These are phyloP conservation scores for Haplosporangium sp. DNA, from an alignment of 371 early-diverging fungal species.

Conservation along the genomic window DNA sequence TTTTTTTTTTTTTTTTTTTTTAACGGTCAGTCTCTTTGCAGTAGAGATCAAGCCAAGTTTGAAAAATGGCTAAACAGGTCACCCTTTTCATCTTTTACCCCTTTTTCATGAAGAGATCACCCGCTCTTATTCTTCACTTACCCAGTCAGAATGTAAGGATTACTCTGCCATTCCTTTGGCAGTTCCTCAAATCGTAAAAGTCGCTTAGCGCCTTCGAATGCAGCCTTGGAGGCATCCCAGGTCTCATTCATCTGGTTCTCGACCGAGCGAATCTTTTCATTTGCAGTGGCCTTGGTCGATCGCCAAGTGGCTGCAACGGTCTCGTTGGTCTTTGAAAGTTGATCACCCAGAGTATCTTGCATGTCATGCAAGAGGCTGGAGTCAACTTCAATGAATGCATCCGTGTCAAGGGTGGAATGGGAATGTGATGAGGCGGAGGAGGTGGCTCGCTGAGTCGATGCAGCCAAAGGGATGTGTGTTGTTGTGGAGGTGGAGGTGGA, in stretches of 20 bases:
- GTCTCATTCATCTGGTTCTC: constrained; percentile 59
- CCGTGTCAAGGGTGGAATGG: constrained; percentile 14
- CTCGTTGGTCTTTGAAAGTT: constrained; percentile 49
- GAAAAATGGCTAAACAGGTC: not conserved
- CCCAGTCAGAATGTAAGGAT: constrained; percentile 66
- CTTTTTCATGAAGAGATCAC: not conserved
- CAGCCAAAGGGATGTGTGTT: constrained; percentile 8
- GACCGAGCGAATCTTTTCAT: constrained; percentile 45
- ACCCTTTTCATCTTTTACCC: not conserved
- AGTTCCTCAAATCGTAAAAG: constrained; percentile 70
- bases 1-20: too few relatives aligned
- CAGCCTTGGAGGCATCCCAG: constrained; percentile 70
- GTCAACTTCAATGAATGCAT: constrained; percentile 53
- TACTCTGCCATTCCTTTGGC: constrained; percentile 74
- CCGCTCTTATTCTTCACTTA: constrained; percentile 13
- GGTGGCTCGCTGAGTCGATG: not conserved
- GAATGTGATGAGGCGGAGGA: constrained; percentile 8
- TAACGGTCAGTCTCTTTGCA: too few relatives aligned
- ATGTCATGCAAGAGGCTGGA: constrained; percentile 49
- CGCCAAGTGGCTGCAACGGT: constrained; percentile 54
- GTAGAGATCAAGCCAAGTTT: not conserved
- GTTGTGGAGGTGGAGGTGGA: constrained; percentile 13
- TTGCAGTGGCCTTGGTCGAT: constrained; percentile 53
- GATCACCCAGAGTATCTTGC: constrained; percentile 47
- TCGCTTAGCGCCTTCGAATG: constrained; percentile 69